These are phyloP conservation scores for Kuraishia borneana DNA, from an alignment of 805 yeast species.

Conservation along the genomic window DNA sequence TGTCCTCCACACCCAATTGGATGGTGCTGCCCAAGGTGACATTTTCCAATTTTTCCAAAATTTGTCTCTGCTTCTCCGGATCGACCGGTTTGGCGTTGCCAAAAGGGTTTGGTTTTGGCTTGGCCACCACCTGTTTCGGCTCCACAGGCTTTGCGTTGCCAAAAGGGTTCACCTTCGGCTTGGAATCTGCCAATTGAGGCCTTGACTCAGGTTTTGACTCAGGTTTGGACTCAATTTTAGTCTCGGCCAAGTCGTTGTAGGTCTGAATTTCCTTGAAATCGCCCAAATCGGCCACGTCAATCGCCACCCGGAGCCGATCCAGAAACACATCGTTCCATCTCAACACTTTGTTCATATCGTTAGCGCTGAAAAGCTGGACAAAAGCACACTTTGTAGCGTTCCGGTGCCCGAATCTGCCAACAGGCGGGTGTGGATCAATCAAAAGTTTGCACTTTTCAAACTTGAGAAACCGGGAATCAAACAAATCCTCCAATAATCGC, in stretches of 20 bases:
- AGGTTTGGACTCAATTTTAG: neutral
- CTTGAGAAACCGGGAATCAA: slow-evolving; percentile 49
- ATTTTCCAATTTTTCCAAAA: slow-evolving; percentile 36
- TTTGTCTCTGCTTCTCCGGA: slow-evolving; percentile 48
- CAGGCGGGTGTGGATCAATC: slow-evolving; percentile 18
- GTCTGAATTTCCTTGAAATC: slow-evolving; percentile 24
- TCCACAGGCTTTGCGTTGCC: slow-evolving; percentile 68
- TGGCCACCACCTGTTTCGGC: slow-evolving; percentile 3
- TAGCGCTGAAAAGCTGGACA: slow-evolving; percentile 40
- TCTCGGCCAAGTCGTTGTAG: slow-evolving; percentile 9
- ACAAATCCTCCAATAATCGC: slow-evolving; percentile 43
- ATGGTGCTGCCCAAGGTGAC: slow-evolving; percentile 34
- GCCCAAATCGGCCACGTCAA: slow-evolving; percentile 23
- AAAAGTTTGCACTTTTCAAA: slow-evolving; percentile 50
- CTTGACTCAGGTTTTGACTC: neutral
- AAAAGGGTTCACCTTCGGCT: slow-evolving; percentile 54
- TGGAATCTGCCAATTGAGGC: slow-evolving; percentile 4
- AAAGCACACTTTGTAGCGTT: slow-evolving; percentile 47
- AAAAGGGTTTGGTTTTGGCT: slow-evolving; percentile 53
- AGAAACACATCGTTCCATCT: slow-evolving; percentile 48
- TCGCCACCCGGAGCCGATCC: slow-evolving; percentile 22
- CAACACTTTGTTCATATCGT: slow-evolving; percentile 43
- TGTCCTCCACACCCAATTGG: slow-evolving; percentile 10
- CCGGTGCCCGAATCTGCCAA: slow-evolving; percentile 29
- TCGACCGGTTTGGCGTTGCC: slow-evolving; percentile 85